A percentile compares a stretch with the other conserved stretches of the same genome.
Evolutionary conservation across 371 early-diverging fungal species (phyloP).

Genomic region (Apophysomyces sp.): DNA sequence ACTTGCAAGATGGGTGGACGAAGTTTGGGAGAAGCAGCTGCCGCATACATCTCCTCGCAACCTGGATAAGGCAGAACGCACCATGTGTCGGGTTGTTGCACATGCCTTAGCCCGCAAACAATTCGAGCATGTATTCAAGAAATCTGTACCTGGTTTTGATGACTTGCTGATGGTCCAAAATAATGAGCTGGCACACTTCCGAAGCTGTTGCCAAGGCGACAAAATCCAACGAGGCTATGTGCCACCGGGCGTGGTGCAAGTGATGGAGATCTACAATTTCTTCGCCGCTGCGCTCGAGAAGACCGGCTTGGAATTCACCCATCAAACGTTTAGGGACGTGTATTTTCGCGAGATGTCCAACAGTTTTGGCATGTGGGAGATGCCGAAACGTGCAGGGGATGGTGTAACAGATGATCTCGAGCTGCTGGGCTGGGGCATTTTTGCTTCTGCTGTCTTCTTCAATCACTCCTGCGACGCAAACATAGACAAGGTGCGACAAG

Average conservation of each 20-base stretch:
- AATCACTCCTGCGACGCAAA: constrained; percentile 82
- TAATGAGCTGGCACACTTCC: constrained; percentile 32
- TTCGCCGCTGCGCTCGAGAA: constrained; percentile 13
- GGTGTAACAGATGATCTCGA: constrained; percentile 45
- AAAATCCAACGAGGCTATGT: background rate
- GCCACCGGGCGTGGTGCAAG: constrained; percentile 14
- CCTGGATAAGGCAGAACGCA: constrained; percentile 21
- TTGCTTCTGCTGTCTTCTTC: constrained; percentile 74
- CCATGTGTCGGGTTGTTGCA: constrained; percentile 39
- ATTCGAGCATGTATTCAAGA: background rate
- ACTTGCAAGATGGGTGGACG: constrained; percentile 17
- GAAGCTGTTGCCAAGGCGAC: constrained; percentile 1
- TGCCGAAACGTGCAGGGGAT: constrained; percentile 11
- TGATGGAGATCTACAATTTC: constrained; percentile 24
- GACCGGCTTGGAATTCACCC: constrained; percentile 16
- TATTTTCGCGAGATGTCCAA: constrained; percentile 65
- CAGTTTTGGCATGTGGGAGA: constrained; percentile 69
- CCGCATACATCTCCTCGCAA: background rate
- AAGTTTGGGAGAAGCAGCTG: constrained; percentile 20
- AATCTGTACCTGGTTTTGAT: constrained; percentile 9
- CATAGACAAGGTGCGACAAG: constrained; percentile 50
- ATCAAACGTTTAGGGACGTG: constrained; percentile 49
- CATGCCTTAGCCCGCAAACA: constrained; percentile 24
- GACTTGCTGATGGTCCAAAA: constrained; percentile 28
- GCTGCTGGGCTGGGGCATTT: constrained; percentile 64